Percentiles rank a stretch among this genome's conserved stretches.
Conservation (phyloP, 2,329 filamentous ascomycete genomes). For the Gyromitra esculenta region DNA sequence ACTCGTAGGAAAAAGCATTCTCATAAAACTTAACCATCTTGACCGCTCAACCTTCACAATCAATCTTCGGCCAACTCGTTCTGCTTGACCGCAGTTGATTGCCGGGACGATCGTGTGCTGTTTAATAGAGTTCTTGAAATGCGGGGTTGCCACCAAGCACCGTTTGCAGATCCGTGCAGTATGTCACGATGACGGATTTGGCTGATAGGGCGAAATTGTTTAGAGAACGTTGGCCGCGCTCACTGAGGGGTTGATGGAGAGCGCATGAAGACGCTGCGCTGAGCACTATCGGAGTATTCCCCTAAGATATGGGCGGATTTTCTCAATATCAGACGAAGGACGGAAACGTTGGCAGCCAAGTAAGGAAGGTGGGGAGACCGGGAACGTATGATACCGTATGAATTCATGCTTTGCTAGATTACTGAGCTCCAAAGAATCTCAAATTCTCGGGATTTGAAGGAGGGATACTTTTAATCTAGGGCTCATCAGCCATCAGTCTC, state of each 20-base stretch:
- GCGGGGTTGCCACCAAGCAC: slow-evolving; percentile 45
- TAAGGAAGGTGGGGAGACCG: slow-evolving; percentile 31
- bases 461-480: neutral
- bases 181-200: slow-evolving; percentile 42
- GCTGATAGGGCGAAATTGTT: neutral
- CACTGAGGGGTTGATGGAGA: neutral
- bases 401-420: neutral
- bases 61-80: slow-evolving; percentile 23
- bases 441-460: neutral
- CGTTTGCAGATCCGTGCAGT: slow-evolving; percentile 34
- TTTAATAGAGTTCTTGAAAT: slow-evolving; percentile 35
- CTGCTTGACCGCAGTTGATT: neutral
- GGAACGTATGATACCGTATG: neutral
- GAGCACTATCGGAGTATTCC: slow-evolving; percentile 4
- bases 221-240: neutral
- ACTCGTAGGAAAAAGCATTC: slow-evolving; percentile 58
- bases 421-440: neutral
- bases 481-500: neutral
- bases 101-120: slow-evolving; percentile 31
- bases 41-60: slow-evolving; percentile 16
- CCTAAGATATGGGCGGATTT: slow-evolving; percentile 11
- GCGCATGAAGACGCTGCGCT: slow-evolving; percentile 4
- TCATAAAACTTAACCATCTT: slow-evolving; percentile 58
- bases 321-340: slow-evolving; percentile 13
- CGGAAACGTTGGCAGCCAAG: slow-evolving; percentile 29